Base-by-base conservation (phyloP, 2,329 filamentous ascomycete genomes). In the Xylaria sp. region DNA sequence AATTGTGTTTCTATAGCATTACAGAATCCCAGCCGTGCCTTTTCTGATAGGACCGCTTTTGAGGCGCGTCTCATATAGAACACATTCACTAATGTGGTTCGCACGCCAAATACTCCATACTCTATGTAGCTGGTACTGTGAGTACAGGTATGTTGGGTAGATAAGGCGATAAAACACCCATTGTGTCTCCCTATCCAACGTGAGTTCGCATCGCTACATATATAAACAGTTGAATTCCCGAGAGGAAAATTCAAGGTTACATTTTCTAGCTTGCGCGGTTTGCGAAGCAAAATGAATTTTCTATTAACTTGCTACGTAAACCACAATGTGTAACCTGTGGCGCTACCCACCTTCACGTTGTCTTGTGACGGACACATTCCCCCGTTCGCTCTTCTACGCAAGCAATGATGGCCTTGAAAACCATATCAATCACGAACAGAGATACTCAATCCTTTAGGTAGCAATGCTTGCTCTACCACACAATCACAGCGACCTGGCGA, bases 401-500 rank as follows among this genome's bases (percentile, higher is more conserved):
- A 35, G 58, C 42, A 32, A 27, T n/a, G 12, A 50, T 53, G n/a
- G 27, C 29, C 27, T 16, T 35, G 12, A 27, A 57, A 13, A n/a
- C n/a, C 25, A 51, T 29, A 58, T 44, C 13, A 21, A 21, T 29
- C 16, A 18, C 12, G 53, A 51, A n/a, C 8, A 42, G 23, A 57
- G 8, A 42, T 29, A 21, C n/a, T 18, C 25, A n/a, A 25, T 25
- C 25, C 5, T 25, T 42, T 18, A 29, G 55, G 54, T 48, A 50
- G 53, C 51, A 32, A 47, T 29, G 5, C 42, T 29, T 65, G 51
- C 9, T 53, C 50, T 42, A n/a, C 6, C 37, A 35, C 21, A 32
- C 16, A 25, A 47, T 60, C 55, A 47, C 42, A 47, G 54, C 63
- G 48, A 63, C 32, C 25, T 21, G 42, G 44, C 8, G 2, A 4